Evolutionary conservation across 306 rosid genomes (phyloP).

Genomic region (Gastrolobium villosum): DNA sequence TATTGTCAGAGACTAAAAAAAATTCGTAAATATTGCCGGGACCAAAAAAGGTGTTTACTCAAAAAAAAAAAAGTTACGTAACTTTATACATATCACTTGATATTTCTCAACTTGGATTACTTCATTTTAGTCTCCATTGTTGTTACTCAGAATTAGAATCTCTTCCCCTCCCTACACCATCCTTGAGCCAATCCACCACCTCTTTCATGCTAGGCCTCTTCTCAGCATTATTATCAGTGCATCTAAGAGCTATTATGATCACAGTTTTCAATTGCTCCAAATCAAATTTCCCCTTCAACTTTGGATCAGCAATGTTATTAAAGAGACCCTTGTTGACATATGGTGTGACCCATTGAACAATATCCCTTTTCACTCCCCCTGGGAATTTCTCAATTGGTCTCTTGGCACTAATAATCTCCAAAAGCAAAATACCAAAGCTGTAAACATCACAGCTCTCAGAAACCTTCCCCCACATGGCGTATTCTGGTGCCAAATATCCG

Average conservation of each 20-base stretch:
- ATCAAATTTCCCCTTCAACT: slow-evolving; percentile 65
- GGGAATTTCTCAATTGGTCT: slow-evolving; percentile 80
- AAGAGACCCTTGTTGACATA: slow-evolving; percentile 60
- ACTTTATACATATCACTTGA: slow-evolving; percentile 44
- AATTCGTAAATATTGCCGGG: too few species aligned
- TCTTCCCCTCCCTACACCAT: slow-evolving; percentile 35
- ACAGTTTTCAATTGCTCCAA: slow-evolving; percentile 55
- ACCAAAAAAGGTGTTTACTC: too few species aligned
- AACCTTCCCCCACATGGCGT: slow-evolving; percentile 93
- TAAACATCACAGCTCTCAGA: slow-evolving; percentile 84
- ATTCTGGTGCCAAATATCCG: slow-evolving; percentile 90
- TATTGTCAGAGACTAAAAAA: too few species aligned
- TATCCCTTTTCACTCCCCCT: slow-evolving; percentile 80
- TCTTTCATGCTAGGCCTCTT: slow-evolving; percentile 69
- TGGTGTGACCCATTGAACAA: slow-evolving; percentile 85
- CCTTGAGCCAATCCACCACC: slow-evolving; percentile 71
- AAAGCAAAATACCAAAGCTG: slow-evolving; percentile 83
- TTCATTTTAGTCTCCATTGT: slow-evolving; percentile 39
- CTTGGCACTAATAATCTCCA: slow-evolving; percentile 71
- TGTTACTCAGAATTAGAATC: slow-evolving; percentile 24
- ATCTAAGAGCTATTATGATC: slow-evolving; percentile 61
- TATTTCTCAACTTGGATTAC: slow-evolving; percentile 21
- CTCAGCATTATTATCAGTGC: slow-evolving; percentile 62
- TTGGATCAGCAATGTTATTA: slow-evolving; percentile 69
- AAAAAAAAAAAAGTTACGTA: slow-evolving; percentile 44